Base-by-base conservation (phyloP, 2,329 filamentous ascomycete genomes). In the Talaromyces sp. region DNA sequence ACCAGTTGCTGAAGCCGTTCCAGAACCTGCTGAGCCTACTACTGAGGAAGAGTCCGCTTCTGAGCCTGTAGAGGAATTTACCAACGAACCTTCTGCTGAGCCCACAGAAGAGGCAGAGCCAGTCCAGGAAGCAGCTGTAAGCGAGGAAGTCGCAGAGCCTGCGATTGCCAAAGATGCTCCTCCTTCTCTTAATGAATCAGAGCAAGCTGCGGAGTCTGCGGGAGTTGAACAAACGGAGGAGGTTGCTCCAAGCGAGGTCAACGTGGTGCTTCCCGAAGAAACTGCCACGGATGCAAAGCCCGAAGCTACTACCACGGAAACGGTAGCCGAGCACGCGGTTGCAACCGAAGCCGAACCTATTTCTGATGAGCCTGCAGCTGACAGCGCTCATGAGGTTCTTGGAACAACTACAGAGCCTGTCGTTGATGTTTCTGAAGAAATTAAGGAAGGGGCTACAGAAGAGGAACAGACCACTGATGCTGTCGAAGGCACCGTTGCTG, bases 1-100 rank as follows among this genome's bases (percentile, higher is more conserved):
- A 31, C 27, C 3, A 31, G 4, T 31, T 31, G 27, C 27, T 6
- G 27, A 31, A 31, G 27, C 27, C 27, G 27, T 31, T 31, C 4
- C 27, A 31, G 27, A 31, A 31, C 27, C 5, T 31, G 27, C 27
- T 31, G 27, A 31, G 27, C 27, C 27, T 31, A 31, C 45, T n/a
- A 19, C 54, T 43, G 63, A 63, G 14, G 69, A 68, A 58, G 43
- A 63, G 24, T 37, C 60, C 3, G 61, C 31, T 16, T 13, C 33
- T 8, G 52, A 59, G 22, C 50, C 52, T 5, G 48, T 65, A 31
- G n/a, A 62, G 10, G 65, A 70, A 27, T 33, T 59, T 31, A 9
- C 22, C 43, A 13, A 39, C 64, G 62, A 62, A 24, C 19, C 58
- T 58, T 24, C 13, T n/a, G 35, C 27, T 3, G n/a, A 35, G 22